These are phyloP conservation scores for Articulospora tetracladia DNA, from an alignment of 495 filamentous ascomycete genomes.

Conservation along the genomic window DNA sequence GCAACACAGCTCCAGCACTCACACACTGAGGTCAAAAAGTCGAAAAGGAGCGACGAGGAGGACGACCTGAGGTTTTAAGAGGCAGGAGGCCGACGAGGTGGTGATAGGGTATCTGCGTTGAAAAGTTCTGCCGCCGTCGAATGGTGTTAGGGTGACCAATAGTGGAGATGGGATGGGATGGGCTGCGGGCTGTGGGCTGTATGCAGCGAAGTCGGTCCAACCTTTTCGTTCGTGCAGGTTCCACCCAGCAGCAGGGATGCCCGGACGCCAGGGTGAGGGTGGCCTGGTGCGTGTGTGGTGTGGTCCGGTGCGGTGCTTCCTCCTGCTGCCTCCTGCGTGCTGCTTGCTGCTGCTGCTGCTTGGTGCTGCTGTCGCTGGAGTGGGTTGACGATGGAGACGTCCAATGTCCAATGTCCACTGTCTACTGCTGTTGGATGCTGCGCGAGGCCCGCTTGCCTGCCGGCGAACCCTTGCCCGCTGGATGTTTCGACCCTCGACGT, in stretches of 20 bases:
- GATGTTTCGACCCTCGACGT: background rate
- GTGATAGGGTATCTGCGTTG: background rate
- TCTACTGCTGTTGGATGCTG: background rate
- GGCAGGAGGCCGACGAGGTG: slow-evolving; percentile 6
- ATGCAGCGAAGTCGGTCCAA: slow-evolving; percentile 14
- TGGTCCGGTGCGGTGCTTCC: too few species aligned
- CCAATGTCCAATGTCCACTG: too few species aligned
- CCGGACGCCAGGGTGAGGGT: background rate
- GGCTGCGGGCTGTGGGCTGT: slow-evolving; percentile 8
- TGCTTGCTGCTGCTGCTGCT: too few species aligned
- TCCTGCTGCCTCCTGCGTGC: too few species aligned
- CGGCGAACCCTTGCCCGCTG: background rate
- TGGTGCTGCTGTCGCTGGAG: too few species aligned
- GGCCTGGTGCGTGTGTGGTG: too few species aligned
- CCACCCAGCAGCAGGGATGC: background rate
- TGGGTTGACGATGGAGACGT: too few species aligned
- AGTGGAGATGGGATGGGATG: slow-evolving; percentile 10
- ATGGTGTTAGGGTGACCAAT: slow-evolving; percentile 6
- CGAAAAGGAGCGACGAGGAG: slow-evolving; percentile 7
- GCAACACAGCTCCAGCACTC: slow-evolving; percentile 18
- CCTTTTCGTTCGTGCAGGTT: slow-evolving; percentile 7
- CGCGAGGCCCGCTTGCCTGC: background rate
- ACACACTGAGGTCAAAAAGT: slow-evolving; percentile 11
- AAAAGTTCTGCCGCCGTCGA: slow-evolving; percentile 15
- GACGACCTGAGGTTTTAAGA: background rate